Percentiles rank a stretch among this genome's conserved stretches.
Conservation (phyloP, 305 asterid species). For the Fraxinus baroniana region DNA sequence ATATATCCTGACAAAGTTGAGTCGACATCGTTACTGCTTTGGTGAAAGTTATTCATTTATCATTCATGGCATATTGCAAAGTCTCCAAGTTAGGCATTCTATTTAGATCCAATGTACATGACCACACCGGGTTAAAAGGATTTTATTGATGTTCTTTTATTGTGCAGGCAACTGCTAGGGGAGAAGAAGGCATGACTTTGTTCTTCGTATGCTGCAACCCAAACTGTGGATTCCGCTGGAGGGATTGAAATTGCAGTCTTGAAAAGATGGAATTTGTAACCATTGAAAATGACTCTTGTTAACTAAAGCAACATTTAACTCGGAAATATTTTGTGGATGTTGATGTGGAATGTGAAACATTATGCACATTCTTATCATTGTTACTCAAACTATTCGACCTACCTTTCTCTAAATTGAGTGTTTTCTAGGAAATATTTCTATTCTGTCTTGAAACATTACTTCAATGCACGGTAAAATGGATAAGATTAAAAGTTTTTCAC, state of each 20-base stretch:
- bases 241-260: conserved; percentile 44
- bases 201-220: conserved; percentile 94
- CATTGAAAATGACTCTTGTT: neutral
- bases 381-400: neutral
- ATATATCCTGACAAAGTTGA: neutral
- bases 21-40: neutral
- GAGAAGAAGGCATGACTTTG: conserved; percentile 92
- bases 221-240: conserved; percentile 79
- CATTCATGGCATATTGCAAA: neutral
- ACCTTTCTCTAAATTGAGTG: neutral
- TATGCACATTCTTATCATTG: neutral
- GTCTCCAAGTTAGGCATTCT: neutral
- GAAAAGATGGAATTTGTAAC: neutral
- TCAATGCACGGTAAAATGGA: no score
- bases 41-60: neutral
- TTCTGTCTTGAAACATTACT: neutral
- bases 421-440: neutral
- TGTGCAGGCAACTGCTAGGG: conserved; percentile 81
- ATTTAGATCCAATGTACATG: neutral
- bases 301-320: conserved; percentile 8
- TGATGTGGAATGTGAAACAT: neutral
- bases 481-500: no score
- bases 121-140: neutral
- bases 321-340: neutral
- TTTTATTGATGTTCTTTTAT: neutral